These are phyloP conservation scores for Nelumbo lutea DNA, from an alignment of 164 flowering plant species.

Conservation along the genomic window DNA sequence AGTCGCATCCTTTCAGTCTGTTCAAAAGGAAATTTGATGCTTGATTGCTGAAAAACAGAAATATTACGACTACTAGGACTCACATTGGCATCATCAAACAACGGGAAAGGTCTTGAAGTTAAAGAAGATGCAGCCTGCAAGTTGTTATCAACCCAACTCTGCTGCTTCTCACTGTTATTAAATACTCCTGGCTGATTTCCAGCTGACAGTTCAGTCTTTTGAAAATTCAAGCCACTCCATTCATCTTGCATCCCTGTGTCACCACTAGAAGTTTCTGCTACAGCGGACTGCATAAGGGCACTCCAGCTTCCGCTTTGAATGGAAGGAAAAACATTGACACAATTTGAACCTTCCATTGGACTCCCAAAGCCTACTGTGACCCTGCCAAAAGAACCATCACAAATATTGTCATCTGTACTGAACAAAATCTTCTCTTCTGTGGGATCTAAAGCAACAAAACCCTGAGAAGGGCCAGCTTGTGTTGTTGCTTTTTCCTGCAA, in stretches of 20 bases:
- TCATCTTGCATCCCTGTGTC: constrained; percentile 69
- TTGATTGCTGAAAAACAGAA: constrained; percentile 34
- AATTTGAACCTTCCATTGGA: constrained; percentile 33
- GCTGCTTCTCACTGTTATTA: constrained; percentile 41
- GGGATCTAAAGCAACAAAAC: constrained; percentile 50
- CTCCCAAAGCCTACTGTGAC: constrained; percentile 33
- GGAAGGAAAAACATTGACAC: constrained; percentile 41
- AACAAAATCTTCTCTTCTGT: constrained; percentile 65
- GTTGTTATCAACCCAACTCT: constrained; percentile 40
- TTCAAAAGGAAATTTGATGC: constrained; percentile 22
- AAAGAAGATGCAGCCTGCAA: constrained; percentile 38
- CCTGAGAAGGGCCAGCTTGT: constrained; percentile 38
- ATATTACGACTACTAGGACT: constrained; percentile 23
- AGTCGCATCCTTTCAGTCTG: constrained; percentile 25
- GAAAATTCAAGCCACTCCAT: constrained; percentile 78
- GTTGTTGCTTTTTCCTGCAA: constrained; percentile 22
- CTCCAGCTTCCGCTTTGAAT: constrained; percentile 90
- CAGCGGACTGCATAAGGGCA: constrained; percentile 96
- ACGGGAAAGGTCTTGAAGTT: constrained; percentile 32
- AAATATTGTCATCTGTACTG: constrained; percentile 45
- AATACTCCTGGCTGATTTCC: constrained; percentile 39
- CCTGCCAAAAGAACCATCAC: constrained; percentile 46
- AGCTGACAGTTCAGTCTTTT: constrained; percentile 44
- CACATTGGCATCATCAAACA: constrained; percentile 28
- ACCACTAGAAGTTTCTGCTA: constrained; percentile 75